Conservation (phyloP, 2,329 filamentous ascomycete genomes). For the Colletotrichum tamarilloi region DNA sequence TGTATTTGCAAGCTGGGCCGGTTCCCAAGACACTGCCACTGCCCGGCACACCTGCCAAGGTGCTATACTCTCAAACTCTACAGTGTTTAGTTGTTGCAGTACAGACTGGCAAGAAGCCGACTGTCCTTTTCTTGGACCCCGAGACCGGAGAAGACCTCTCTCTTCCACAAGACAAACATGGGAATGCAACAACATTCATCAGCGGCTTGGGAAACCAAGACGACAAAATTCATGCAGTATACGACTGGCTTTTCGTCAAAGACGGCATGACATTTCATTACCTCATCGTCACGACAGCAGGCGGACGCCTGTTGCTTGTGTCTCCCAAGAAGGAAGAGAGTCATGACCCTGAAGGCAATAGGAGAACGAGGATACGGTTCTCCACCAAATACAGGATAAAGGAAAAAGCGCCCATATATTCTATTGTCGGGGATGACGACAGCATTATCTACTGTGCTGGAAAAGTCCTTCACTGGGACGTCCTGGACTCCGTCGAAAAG, state of each 20-base stretch:
- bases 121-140: conserved; percentile 67
- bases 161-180: conserved; percentile 54
- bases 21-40: conserved; percentile 63
- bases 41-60: conserved; percentile 58
- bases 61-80: conserved; percentile 66
- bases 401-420: conserved; percentile 59
- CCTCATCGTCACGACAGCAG: conserved; percentile 68
- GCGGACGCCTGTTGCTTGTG: conserved; percentile 67
- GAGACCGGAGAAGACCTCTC: conserved; percentile 65
- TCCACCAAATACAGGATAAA: conserved; percentile 28
- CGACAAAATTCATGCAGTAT: conserved; percentile 69
- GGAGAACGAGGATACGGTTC: conserved; percentile 25
- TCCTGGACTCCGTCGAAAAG: conserved; percentile 62
- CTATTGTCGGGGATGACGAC: conserved; percentile 65
- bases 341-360: conserved; percentile 37
- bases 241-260: conserved; percentile 72
- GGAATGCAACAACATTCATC: conserved; percentile 58
- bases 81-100: conserved; percentile 66
- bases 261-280: conserved; percentile 70
- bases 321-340: conserved; percentile 35
- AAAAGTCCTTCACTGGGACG: conserved; percentile 64
- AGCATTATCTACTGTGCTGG: conserved; percentile 69
- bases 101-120: conserved; percentile 54
- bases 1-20: conserved; percentile 57
- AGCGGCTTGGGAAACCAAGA: conserved; percentile 66